These are phyloP conservation scores for Yamadazyma diddensiae DNA, from an alignment of 1,139 yeast genomes.

Conservation along the genomic window DNA sequence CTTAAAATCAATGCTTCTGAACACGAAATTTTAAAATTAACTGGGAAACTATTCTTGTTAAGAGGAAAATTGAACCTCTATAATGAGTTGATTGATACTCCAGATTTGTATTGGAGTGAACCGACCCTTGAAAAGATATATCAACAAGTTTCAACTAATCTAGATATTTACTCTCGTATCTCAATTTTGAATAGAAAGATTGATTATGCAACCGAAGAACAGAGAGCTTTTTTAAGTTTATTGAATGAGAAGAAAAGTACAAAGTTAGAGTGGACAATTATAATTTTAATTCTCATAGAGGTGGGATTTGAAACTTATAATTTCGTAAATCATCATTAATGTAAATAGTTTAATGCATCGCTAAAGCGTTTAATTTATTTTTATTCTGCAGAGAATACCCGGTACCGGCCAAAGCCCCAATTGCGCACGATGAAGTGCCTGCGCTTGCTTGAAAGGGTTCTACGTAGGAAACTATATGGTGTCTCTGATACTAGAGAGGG, in stretches of 20 bases:
- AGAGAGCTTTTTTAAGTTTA: conserved; percentile 70
- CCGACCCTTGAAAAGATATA: conserved; percentile 78
- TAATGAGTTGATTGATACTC: conserved; percentile 89
- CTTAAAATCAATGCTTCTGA: conserved; percentile 54
- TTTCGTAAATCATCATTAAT: conserved; percentile 3
- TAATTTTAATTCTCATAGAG: conserved; percentile 76
- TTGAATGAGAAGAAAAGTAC: conserved; percentile 75
- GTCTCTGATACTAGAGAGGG: too few species aligned
- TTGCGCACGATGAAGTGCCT: too few species aligned
- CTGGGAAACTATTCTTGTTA: conserved; percentile 70
- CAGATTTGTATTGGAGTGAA: conserved; percentile 91
- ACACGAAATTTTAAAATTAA: conserved; percentile 60
- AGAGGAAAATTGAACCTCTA: conserved; percentile 82
- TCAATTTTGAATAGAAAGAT: conserved; percentile 76
- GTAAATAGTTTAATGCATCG: not conserved
- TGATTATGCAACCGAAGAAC: conserved; percentile 89
- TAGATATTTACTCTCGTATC: conserved; percentile 77
- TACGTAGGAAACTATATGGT: too few species aligned
- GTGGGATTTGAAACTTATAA: conserved; percentile 61
- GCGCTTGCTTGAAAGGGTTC: too few species aligned
- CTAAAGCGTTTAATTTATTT: too few species aligned
- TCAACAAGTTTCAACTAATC: conserved; percentile 61
- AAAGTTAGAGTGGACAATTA: conserved; percentile 84
- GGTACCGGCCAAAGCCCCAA: too few species aligned
- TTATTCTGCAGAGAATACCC: too few species aligned